phyloP scores from a whole-genome alignment of 2,329 filamentous ascomycete genomes.

The Sphaerostilbella broomeana region DNA sequence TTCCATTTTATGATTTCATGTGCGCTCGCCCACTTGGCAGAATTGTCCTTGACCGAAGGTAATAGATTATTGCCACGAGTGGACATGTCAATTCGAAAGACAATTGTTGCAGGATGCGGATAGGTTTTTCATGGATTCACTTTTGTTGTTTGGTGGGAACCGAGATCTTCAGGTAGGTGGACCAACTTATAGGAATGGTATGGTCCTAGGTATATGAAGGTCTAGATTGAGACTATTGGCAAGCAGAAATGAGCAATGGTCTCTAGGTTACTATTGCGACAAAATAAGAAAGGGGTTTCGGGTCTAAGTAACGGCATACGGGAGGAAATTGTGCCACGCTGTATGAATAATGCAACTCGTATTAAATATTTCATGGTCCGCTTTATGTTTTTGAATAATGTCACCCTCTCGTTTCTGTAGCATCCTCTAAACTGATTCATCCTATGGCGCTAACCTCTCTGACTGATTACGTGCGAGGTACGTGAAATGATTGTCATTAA shows the following conservation, averaged over 20 bases:
- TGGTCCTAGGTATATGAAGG: slow-evolving; percentile 2
- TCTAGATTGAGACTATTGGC: slow-evolving; percentile 4
- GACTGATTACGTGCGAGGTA: too few relatives aligned
- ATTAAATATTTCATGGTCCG: not conserved
- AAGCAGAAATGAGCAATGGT: slow-evolving; percentile 4
- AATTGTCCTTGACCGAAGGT: slow-evolving; percentile 31
- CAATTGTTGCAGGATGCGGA: not conserved
- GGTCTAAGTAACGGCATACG: slow-evolving; percentile 8
- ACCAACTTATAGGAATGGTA: slow-evolving; percentile 11
- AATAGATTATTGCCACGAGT: slow-evolving; percentile 26
- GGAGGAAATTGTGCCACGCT: slow-evolving; percentile 11
- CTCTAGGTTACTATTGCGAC: not conserved
- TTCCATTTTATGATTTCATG: too few relatives aligned
- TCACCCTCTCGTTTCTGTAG: too few relatives aligned
- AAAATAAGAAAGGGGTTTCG: not conserved
- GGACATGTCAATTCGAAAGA: slow-evolving; percentile 6
- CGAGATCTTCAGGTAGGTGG: slow-evolving; percentile 3
- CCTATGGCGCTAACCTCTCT: too few relatives aligned
- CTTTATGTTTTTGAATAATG: slow-evolving; percentile 5
- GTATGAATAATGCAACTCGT: slow-evolving; percentile 19
- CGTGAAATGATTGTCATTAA: too few relatives aligned
- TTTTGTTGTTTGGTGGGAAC: not conserved
- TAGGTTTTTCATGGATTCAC: slow-evolving; percentile 2
- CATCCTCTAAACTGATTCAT: too few relatives aligned
- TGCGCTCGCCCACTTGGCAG: slow-evolving; percentile 18